Base-by-base conservation (phyloP, 768 basidiomycete species). In the Gautieria morchelliformis region DNA sequence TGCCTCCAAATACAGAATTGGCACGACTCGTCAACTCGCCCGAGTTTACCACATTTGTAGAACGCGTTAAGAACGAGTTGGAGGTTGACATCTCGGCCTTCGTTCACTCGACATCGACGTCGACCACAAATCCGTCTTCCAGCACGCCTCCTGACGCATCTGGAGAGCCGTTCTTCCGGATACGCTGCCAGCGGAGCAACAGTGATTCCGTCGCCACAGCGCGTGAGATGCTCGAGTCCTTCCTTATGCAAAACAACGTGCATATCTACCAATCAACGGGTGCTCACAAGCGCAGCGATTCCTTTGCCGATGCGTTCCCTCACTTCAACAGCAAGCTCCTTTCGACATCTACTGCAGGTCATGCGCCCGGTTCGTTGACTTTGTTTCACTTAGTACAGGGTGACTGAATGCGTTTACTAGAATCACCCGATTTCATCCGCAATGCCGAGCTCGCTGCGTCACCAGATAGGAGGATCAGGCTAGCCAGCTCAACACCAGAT, bases 271-370 rank as follows among this genome's bases (percentile, higher is more conserved):
- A 89, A 22, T 84, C 87, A 27, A 80, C 85, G 15, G 84, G 85
- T 8, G 79, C 83, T n/a, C 90, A 89, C 68, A 92, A 86, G 70
- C 79, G 92, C 47, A 87, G 87, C 7, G 94, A 97, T 66, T 92
- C 93, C 1, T 94, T 95, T 66, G 87, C 93, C 35, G 93, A 95
- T 67, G 90, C 93, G 1, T 94, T 95, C 78, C 89, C 93, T 24
- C 93, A 95, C 69, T 95, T 96, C 69, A 92, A 96, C 67, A 92
- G 90, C 73, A 96, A 93, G 70, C 83, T 96, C 1, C 76, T 96
- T 49, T 85, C 93, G 15, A 85, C 87, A 20, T 81, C 86, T 9
- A 78, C 83, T 87, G 87, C 66, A 46, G 57, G 17, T 20, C 4
- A 22, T 15, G 67, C 73, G 53, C 75, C 76, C 70, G 78, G 77